Evolutionary conservation across 139 green algal species (phyloP).

Genomic region (Chlamydomonas asymmetrica): DNA sequence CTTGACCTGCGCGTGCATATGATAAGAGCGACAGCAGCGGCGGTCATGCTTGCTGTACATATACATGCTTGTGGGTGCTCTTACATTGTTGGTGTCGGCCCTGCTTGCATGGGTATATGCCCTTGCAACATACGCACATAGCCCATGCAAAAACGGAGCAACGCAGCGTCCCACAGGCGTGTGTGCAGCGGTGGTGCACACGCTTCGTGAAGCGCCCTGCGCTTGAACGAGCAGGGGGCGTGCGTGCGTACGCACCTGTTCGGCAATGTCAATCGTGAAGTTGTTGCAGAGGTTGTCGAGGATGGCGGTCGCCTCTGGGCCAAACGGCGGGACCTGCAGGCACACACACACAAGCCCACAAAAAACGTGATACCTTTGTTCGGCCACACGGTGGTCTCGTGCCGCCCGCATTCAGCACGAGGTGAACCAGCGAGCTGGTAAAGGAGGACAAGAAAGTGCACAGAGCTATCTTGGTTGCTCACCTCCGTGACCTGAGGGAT

Average conservation of each 20-base stretch:
- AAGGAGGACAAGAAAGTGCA: no score
- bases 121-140: no score
- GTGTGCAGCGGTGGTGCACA: neutral
- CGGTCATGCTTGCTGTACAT: no score
- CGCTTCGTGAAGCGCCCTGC: neutral
- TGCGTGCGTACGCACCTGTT: conserved; percentile 34
- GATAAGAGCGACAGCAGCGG: no score
- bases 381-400: no score
- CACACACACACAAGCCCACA: neutral
- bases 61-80: no score
- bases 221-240: neutral
- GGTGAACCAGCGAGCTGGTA: no score
- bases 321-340: conserved; percentile 83
- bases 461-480: neutral
- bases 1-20: conserved; percentile 66
- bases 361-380: neutral
- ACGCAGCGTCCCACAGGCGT: no score
- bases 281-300: conserved; percentile 78
- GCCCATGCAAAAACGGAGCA: no score
- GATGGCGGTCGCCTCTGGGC: conserved; percentile 63
- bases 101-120: no score
- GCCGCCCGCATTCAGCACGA: no score
- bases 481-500: conserved; percentile 63
- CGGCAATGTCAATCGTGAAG: conserved; percentile 77
- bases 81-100: no score